A percentile compares a stretch with the other conserved stretches of the same genome.
Conservation (phyloP, 208 protist genomes). For the Trypanosoma grayi region DNA sequence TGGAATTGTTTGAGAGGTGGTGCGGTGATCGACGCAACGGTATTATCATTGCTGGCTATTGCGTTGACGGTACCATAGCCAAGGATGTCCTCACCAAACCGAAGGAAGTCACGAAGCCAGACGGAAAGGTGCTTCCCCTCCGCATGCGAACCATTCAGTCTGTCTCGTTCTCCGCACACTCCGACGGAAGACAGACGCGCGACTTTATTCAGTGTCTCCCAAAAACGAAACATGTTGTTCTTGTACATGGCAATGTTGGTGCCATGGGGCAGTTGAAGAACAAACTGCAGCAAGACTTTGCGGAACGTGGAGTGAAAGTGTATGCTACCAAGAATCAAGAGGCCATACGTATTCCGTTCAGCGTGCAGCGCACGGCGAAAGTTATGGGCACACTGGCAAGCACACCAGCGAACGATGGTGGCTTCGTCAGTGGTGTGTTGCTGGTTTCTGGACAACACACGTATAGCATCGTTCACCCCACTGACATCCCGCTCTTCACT, state of each 20-base stretch:
- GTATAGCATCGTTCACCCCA: constrained; percentile 81
- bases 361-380: constrained; percentile 90
- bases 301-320: constrained; percentile 71
- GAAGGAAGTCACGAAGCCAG: constrained; percentile 86
- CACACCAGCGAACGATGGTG: constrained; percentile 37
- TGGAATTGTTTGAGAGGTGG: constrained; percentile 98
- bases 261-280: constrained; percentile 94
- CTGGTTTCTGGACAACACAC: constrained; percentile 83
- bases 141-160: constrained; percentile 91
- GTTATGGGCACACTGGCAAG: constrained; percentile 82
- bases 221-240: constrained; percentile 85
- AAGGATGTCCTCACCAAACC: constrained; percentile 88
- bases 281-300: constrained; percentile 87
- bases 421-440: constrained; percentile 86
- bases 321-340: constrained; percentile 94
- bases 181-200: constrained; percentile 92
- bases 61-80: constrained; percentile 97
- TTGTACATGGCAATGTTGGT: constrained; percentile 95
- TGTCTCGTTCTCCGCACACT: constrained; percentile 98
- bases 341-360: constrained; percentile 93
- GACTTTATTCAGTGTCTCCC: constrained; percentile 86
- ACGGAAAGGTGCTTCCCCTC: constrained; percentile 88
- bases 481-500: constrained; percentile 86
- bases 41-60: constrained; percentile 97
- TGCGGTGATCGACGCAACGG: constrained; percentile 95